These are phyloP conservation scores for Saturnispora quitensis DNA, from an alignment of 805 yeast species.

Conservation along the genomic window DNA sequence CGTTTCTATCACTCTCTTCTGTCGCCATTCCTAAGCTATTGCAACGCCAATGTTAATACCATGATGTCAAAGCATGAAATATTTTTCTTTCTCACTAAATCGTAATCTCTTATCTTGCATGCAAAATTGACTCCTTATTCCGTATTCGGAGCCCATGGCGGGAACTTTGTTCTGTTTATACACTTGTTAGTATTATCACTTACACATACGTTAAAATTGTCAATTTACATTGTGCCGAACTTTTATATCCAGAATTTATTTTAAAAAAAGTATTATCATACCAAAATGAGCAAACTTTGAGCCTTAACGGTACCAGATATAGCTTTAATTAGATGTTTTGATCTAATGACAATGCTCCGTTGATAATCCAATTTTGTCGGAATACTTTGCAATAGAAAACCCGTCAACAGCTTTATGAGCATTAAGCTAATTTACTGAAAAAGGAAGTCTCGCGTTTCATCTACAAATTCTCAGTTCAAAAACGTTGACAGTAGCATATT, in stretches of 20 bases:
- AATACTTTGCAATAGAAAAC: no score
- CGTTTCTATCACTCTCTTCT: not conserved
- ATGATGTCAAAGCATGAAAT: not conserved
- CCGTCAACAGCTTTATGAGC: not conserved
- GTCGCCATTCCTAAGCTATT: not conserved
- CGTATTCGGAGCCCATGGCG: not conserved
- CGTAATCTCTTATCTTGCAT: not conserved
- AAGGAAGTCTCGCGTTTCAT: slow-evolving; percentile 1
- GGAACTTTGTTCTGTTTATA: no score
- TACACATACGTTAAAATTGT: no score
- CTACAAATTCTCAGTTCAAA: not conserved
- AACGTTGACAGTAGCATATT: not conserved
- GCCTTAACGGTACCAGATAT: no score
- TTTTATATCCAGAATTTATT: no score
- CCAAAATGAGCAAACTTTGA: no score
- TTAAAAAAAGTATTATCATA: no score
- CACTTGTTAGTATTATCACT: no score
- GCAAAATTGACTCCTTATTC: not conserved
- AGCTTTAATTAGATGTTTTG: no score
- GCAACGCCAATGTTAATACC: not conserved
- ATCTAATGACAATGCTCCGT: no score
- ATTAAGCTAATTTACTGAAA: not conserved
- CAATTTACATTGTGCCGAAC: no score
- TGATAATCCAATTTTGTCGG: no score
- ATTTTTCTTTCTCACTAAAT: not conserved